Evolutionary conservation across 1,284 basidiomycete genomes (phyloP), one percentile per base, ranked within the genome.

Genomic region (Tylopilus sp.): DNA sequence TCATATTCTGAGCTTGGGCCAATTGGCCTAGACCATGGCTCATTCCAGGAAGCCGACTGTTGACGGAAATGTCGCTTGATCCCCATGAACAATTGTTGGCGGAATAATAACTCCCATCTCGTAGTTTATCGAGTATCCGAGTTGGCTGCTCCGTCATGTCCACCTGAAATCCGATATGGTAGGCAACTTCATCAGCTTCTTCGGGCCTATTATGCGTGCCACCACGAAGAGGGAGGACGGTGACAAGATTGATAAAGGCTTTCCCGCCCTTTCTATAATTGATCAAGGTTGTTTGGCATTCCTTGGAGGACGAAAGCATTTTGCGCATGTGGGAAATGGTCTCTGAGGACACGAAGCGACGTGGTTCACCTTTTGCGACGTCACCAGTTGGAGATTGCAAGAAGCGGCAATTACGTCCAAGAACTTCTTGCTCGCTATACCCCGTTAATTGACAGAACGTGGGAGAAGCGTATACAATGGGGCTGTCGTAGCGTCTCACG

Each of bases 331-430:
- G 76, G 10, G 76, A 69, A 8, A 93, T 89, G 2, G 89, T 84
- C 6, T 82, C 78, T 33, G 77, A 76, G 48, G 84, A 78, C 7
- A 87, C 89, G 63, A 82, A 84, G 46, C 73, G 74, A 44, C 93
- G 77, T 14, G 71, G 73, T 15, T 84, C 79, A 18, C 88, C 91
- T 51, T 79, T 80, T 28, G 73, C 67, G 30, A 91, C 73, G 6
- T 72, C 63, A 7, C 85, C 90, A 17, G 77, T 77, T 5, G 94
- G 94, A 0, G 83, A 75, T 70, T 93, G 88, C 29, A 91, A 72
- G 70, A 93, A 92, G 33, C 91, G 86, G 64, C 93, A 96, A 67
- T 95, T 95, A 40, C 82, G 73, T n/a, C 91, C 90, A n/a, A 94
- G 63, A 53, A 93, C 80, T 60, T 94, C 90, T 47, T 77, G 71